Conservation (phyloP, 257 asterid genomes). For the Nyctanthes arbortristis region DNA sequence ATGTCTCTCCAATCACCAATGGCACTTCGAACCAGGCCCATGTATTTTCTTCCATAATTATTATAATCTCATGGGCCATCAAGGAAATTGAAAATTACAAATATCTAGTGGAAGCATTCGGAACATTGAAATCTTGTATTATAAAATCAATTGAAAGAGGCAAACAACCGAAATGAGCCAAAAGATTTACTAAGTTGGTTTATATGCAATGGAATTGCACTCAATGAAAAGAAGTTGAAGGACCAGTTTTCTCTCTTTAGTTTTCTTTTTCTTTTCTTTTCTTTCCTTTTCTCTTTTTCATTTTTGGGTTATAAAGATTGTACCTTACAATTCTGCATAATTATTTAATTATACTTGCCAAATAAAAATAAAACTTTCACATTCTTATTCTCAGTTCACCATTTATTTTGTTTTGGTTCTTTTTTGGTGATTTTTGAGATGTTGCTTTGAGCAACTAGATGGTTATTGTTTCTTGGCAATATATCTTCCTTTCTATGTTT, state of each 20-base stretch:
- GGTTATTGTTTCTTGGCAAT: background rate
- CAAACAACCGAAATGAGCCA: background rate
- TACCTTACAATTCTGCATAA: background rate
- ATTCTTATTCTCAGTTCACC: background rate
- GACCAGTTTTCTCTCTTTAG: too few relatives aligned
- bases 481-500: background rate
- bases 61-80: background rate
- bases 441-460: constrained; percentile 17
- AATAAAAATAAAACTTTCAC: background rate
- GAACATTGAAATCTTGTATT: background rate
- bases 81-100: background rate
- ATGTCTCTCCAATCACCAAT: too few relatives aligned
- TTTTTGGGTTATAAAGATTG: background rate
- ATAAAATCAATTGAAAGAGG: background rate
- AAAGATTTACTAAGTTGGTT: background rate
- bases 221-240: background rate
- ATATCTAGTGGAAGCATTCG: background rate
- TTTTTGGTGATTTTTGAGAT: constrained; percentile 5
- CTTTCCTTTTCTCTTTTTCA: too few relatives aligned
- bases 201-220: background rate
- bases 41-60: background rate
- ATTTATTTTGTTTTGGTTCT: background rate
- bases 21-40: background rate
- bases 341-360: background rate
- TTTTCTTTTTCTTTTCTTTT: too few relatives aligned